Base-by-base conservation (phyloP, 768 basidiomycete genomes). In the Suillus luteus region DNA sequence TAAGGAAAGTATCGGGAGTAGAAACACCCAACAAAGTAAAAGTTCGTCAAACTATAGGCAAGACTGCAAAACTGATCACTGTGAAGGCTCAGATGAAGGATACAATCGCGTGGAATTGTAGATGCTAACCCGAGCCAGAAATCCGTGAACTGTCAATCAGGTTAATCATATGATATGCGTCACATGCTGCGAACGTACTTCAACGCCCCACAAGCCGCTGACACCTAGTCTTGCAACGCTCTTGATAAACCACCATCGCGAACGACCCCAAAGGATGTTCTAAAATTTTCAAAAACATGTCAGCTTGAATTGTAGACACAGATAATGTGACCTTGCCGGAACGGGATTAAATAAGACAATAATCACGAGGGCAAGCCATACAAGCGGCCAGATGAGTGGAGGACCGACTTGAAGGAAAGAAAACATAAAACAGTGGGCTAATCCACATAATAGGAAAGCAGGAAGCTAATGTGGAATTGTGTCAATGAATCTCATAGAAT, bases 11-110 rank as follows among this genome's bases (percentile, higher is more conserved):
- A 65, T 24, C 10, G 65, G 5, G 77, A 75, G 69, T 95, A 96
- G 11, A 87, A 81, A 70, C 96, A 99, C 2, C 77, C 86, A 62
- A 96, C 75, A 67, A 90, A 84, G 74, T 84, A 91, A 5, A 96
- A 70, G 68, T 90, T 88, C 19, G 89, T 85, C 11, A 96, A 72
- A 0, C 89, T 83, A 76, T 91, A 96, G 7, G 82, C 76, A 48
- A 97, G 80, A 67, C 91, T 93, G 77, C 91, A 92, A 69, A 92
- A 83, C 68, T 93, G 91, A 70, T 95, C 93, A 15, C 91, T 93
- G 69, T 33, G 15, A 63, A 11, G 35, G 24, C 14, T 63, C 63
- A 64, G 64, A 63, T 49, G 35, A 52, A 61, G 11, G 46, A 41
- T 14, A 27, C 33, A 3, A 64, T 9, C 2, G 57, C 33, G 9